phyloP scores from a whole-genome alignment of 139 green algal genomes.

The Chlorella sorokiniana region DNA sequence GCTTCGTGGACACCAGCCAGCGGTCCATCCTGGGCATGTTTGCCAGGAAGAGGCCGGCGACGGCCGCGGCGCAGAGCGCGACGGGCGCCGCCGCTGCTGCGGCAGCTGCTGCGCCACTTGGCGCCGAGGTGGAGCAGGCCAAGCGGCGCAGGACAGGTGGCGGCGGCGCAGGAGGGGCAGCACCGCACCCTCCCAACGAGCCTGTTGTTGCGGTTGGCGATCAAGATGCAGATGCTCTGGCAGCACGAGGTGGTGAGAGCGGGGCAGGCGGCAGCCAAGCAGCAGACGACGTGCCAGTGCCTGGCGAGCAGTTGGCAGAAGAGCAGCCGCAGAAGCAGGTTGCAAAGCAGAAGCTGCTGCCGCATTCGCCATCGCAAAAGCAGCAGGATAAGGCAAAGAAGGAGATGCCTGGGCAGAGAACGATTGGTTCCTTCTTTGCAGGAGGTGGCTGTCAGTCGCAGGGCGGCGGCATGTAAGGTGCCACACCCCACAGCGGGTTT shows the following conservation, averaged over 20 bases:
- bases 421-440: constrained; percentile 18
- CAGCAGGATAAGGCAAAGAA: not conserved
- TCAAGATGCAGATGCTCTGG: too few relatives aligned
- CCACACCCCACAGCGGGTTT: too few relatives aligned
- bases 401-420: constrained; percentile 1
- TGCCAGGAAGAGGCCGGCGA: not conserved
- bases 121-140: not conserved
- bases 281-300: too few relatives aligned
- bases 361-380: too few relatives aligned
- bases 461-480: not conserved
- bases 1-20: constrained; percentile 57
- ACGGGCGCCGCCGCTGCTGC: not conserved
- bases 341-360: too few relatives aligned
- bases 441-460: not conserved
- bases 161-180: too few relatives aligned
- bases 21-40: constrained; percentile 51
- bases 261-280: too few relatives aligned
- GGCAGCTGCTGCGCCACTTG: not conserved
- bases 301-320: not conserved
- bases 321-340: too few relatives aligned
- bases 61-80: not conserved
- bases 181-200: too few relatives aligned
- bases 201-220: too few relatives aligned
- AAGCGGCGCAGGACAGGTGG: not conserved
- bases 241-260: too few relatives aligned